Conservation (phyloP, 768 basidiomycete species). For the Mycena chlorophos region DNA sequence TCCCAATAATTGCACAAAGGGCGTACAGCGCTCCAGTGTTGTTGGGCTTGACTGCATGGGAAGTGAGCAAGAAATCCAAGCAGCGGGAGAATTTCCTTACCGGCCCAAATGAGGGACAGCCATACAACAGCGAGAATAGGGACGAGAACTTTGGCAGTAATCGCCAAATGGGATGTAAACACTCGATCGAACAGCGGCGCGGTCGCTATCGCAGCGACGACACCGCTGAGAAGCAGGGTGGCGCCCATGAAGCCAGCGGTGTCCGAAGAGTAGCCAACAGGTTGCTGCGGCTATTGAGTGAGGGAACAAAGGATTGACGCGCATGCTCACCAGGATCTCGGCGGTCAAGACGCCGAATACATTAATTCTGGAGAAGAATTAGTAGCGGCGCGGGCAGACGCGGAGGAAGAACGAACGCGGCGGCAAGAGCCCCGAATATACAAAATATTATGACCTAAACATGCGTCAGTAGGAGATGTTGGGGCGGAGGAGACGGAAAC, state of each 20-base stretch:
- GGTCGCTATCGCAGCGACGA: conserved; percentile 64
- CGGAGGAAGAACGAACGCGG: conserved; percentile 48
- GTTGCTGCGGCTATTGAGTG: conserved; percentile 45
- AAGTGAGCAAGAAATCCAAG: conserved; percentile 6
- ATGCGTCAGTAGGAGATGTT: not conserved
- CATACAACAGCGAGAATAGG: conserved; percentile 64
- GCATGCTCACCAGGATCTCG: conserved; percentile 62
- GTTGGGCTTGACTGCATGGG: conserved; percentile 55
- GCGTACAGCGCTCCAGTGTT: conserved; percentile 62
- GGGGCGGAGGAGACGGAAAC: not conserved
- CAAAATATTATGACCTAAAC: conserved; percentile 44
- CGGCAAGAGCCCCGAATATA: conserved; percentile 66
- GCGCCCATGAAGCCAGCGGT: conserved; percentile 72
- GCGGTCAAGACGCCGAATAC: conserved; percentile 65
- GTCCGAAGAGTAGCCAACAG: conserved; percentile 68
- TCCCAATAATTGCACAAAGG: conserved; percentile 69
- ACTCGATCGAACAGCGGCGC: conserved; percentile 82
- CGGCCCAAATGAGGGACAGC: conserved; percentile 80
- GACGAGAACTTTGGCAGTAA: conserved; percentile 57
- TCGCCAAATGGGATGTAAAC: conserved; percentile 70
- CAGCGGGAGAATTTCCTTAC: conserved; percentile 37
- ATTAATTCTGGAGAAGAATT: conserved; percentile 45
- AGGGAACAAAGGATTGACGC: not conserved
- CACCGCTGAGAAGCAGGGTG: conserved; percentile 65
- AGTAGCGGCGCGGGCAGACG: not conserved